Evolutionary conservation across 1,284 basidiomycete genomes (phyloP), one percentile per base, ranked within the genome.

Genomic region (Austroboletus niveus): DNA sequence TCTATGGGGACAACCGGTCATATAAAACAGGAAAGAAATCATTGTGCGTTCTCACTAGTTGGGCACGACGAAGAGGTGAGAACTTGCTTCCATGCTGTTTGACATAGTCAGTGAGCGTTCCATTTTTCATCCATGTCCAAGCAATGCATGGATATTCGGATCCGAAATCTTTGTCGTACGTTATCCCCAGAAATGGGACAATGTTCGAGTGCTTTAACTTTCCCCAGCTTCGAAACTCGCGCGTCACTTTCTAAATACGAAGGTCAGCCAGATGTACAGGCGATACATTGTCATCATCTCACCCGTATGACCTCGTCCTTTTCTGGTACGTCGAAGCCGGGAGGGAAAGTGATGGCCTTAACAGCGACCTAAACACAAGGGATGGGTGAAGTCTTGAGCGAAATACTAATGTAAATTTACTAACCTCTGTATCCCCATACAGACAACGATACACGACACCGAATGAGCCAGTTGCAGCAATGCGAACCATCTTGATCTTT

Each of bases 91-190:
- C 36, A 34, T 20, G 12, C 11, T 15, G 12, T 14, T 12, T 29
- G 24, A 54, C 22, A 35, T 45, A 49, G 3, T 47, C 31, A 9
- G 1, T 4, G 5, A 57, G 50, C 1, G 55, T 57, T 24, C 51
- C 51, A 24, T 35, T n/a, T 17, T 51, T 30, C 51, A 57, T 56
- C 55, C 49, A 56, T 46, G 6, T 30, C 8, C 45, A 45, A 35
- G 57, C 55, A 40, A 57, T 48, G 45, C 54, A 56, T 1, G 45
- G 38, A 47, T 48, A 11, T 10, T 56, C 47, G 1, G 55, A 54
- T 14, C 32, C 49, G 10, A 54, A 54, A 5, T 20, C 38, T 32
- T n/a, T 38, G 1, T 43, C 50, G 1, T 1, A 2, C 12, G 53
- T 42, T 11, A 1, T 42, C 6, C 53, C 53, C 2, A 52, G 22